These are phyloP conservation scores for Aspergillus viridinutans DNA, from an alignment of 2,329 filamentous ascomycete genomes.

Conservation along the genomic window DNA sequence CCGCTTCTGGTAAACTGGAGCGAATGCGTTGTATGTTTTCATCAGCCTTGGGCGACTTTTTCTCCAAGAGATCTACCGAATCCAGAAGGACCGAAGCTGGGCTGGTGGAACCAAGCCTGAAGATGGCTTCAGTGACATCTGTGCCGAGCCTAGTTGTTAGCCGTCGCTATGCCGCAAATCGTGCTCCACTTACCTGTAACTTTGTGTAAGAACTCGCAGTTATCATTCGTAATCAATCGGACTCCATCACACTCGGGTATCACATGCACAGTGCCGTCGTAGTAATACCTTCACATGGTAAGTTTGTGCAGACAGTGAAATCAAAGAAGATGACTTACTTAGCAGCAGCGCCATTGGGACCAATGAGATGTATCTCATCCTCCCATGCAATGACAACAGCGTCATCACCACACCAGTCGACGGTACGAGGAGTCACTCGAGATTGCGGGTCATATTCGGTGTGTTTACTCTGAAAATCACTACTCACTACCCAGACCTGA, in stretches of 20 bases:
- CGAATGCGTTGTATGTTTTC: constrained; percentile 96
- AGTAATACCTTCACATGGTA: constrained; percentile 64
- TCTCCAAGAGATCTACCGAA: constrained; percentile 83
- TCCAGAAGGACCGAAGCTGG: constrained; percentile 90
- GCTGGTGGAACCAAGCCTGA: constrained; percentile 80
- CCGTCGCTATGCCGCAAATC: neutral
- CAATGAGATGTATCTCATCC: constrained; percentile 92
- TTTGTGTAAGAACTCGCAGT: constrained; percentile 96
- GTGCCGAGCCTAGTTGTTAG: constrained; percentile 4
- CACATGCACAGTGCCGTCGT: constrained; percentile 86
- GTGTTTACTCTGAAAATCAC: constrained; percentile 87
- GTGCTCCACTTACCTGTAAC: constrained; percentile 57
- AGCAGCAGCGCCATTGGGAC: constrained; percentile 70
- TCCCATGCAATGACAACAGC: constrained; percentile 94
- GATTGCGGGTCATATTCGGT: constrained; percentile 89
- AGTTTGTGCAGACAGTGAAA: neutral
- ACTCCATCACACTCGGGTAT: constrained; percentile 88
- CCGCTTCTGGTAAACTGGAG: constrained; percentile 80
- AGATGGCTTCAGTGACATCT: constrained; percentile 81
- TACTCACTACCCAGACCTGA: constrained; percentile 86
- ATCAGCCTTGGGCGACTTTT: constrained; percentile 93
- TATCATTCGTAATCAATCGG: constrained; percentile 81
- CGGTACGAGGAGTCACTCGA: constrained; percentile 76
- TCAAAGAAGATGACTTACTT: constrained; percentile 40
- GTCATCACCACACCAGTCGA: constrained; percentile 96